These are phyloP conservation scores for Brassica balearica DNA, from an alignment of 441 rosid genomes.

Conservation along the genomic window DNA sequence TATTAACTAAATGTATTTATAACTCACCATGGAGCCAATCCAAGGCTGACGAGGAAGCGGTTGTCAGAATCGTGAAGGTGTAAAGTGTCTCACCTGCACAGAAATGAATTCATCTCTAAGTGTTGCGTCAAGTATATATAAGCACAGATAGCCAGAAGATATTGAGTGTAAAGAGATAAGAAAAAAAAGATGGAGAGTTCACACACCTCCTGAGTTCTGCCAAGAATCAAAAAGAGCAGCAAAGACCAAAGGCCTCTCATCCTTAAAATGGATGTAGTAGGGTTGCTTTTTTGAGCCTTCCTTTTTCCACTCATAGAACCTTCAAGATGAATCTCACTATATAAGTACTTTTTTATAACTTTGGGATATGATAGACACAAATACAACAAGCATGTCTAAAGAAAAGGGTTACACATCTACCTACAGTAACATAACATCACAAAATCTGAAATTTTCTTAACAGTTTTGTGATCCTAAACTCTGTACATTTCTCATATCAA, in stretches of 20 bases:
- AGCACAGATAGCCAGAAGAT: too few species aligned
- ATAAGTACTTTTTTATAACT: slow-evolving; percentile 2
- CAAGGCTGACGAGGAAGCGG: slow-evolving; percentile 73
- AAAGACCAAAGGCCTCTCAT: slow-evolving; percentile 80
- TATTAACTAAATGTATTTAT: background rate
- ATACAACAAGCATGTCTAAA: background rate
- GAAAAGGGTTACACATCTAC: background rate
- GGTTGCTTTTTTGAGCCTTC: slow-evolving; percentile 92
- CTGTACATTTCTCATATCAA: too few species aligned
- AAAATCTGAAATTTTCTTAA: background rate
- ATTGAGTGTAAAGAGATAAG: too few species aligned
- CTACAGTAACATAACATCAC: background rate
- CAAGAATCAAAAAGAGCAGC: slow-evolving; percentile 90
- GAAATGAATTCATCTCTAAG: slow-evolving; percentile 16
- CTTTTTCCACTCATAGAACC: slow-evolving; percentile 96
- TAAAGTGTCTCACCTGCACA: slow-evolving; percentile 72
- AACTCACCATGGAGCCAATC: slow-evolving; percentile 88
- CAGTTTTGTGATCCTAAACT: background rate
- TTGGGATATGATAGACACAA: background rate
- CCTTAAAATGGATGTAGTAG: slow-evolving; percentile 82
- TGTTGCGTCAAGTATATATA: background rate
- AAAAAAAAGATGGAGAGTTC: too few species aligned
- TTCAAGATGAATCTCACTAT: slow-evolving; percentile 36
- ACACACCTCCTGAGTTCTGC: slow-evolving; percentile 81
- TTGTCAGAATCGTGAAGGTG: slow-evolving; percentile 82